Base-by-base conservation (phyloP, 108 stramenopile species). In the Mayamaea pseudoterrestris region DNA sequence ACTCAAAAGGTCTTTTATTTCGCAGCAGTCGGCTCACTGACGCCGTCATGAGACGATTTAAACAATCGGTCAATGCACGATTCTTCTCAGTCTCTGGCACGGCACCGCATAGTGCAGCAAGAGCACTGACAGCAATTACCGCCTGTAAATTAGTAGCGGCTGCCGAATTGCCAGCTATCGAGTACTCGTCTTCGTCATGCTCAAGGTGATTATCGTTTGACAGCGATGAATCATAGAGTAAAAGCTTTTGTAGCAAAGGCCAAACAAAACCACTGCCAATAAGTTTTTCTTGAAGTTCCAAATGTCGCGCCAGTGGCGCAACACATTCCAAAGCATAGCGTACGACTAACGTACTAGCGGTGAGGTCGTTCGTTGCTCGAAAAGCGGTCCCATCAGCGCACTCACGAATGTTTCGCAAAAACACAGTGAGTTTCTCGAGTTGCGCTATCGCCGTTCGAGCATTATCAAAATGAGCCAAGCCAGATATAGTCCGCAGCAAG, bases 51-150 rank as follows among this genome's bases (percentile, higher is more conserved):
- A 83, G 37, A 4, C 28, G 41, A n/a, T 60, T 34, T 54, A 83
- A 11, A 1, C 68, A 61, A 27, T 20, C 37, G 12, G 60, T 60
- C 27, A 83, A 42, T 20, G 30, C 47, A 5, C 35, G 30, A 35
- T 81, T 74, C 25, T 26, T 44, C 13, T 74, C 69, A 7, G 76
- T 55, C 35, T 78, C 68, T n/a, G 43, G 44, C 46, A 83, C 20
- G 20, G 47, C 61, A 13, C 81, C 81, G 27, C 64, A 80, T 16
- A 90, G 51, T 63, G 76, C 67, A 8, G 77, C 78, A 14, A 90
- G 54, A 6, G 71, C 81, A 23, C 79, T 53, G 1, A 50, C 65
- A 16, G 87, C 60, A 24, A 80, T 53, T 23, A 65, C 52, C 11
- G 81, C 81, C 24, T 64, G 71, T 2, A 40, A 34, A 61, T 90